These are phyloP conservation scores for Beta corolliflora DNA, from an alignment of 179 eudicot genomes.

Conservation along the genomic window DNA sequence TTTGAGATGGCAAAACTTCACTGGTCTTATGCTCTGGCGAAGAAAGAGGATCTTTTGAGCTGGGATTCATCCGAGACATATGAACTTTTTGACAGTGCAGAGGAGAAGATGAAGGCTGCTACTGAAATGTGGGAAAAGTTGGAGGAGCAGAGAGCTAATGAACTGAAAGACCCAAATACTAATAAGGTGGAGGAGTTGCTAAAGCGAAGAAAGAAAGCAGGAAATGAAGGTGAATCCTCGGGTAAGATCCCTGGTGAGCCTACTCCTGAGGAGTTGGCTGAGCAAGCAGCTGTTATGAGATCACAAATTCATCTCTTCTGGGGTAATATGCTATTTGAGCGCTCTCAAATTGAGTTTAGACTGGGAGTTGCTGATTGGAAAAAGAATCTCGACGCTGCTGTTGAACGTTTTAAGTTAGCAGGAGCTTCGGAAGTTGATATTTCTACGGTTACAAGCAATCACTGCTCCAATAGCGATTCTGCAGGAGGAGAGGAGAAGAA, in stretches of 20 bases:
- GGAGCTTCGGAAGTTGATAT: slow-evolving; percentile 95
- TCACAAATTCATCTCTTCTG: slow-evolving; percentile 94
- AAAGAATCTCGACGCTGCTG: slow-evolving; percentile 69
- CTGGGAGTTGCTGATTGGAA: slow-evolving; percentile 64
- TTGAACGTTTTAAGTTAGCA: slow-evolving; percentile 82
- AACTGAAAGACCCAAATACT: slow-evolving; percentile 65
- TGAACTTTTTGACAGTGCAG: slow-evolving; percentile 71
- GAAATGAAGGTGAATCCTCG: slow-evolving; percentile 51
- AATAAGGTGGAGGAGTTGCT: slow-evolving; percentile 62
- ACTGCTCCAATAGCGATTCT: slow-evolving; percentile 65
- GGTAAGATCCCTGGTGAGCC: slow-evolving; percentile 50
- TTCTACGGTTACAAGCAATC: slow-evolving; percentile 70
- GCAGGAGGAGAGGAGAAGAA: slow-evolving; percentile 48
- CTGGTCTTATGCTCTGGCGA: slow-evolving; percentile 81
- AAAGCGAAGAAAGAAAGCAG: slow-evolving; percentile 66
- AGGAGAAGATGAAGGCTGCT: slow-evolving; percentile 83
- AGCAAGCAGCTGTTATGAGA: slow-evolving; percentile 88
- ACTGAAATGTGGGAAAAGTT: slow-evolving; percentile 94
- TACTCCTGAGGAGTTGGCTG: slow-evolving; percentile 85
- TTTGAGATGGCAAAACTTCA: slow-evolving; percentile 98
- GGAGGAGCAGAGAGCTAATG: slow-evolving; percentile 84
- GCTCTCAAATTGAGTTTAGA: slow-evolving; percentile 86
- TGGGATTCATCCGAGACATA: slow-evolving; percentile 79
- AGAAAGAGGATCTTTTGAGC: slow-evolving; percentile 72
- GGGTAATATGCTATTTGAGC: slow-evolving; percentile 95